Percentiles rank a stretch among this genome's conserved stretches.
Evolutionary conservation across 306 rosid species (phyloP).

Genomic region (Carpinus viminea): DNA sequence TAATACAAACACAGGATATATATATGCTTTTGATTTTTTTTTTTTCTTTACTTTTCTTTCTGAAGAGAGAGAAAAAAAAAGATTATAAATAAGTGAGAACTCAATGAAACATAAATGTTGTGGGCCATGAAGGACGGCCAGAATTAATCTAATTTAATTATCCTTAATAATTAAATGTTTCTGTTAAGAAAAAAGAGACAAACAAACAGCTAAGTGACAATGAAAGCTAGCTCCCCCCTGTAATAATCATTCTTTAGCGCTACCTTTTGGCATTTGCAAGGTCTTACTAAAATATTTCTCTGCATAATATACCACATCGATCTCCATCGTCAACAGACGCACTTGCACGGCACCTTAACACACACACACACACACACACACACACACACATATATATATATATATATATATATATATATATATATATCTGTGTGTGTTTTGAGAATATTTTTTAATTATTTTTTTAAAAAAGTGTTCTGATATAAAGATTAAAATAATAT

Average conservation of each 20-base stretch:
- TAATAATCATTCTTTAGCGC: background rate
- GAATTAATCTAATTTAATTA: background rate
- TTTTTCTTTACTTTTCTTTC: background rate
- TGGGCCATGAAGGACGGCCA: background rate
- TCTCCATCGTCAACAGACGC: too few species aligned
- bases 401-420: too few species aligned
- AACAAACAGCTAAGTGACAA: conserved; percentile 1
- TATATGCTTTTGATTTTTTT: background rate
- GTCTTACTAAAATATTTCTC: background rate
- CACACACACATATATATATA: too few species aligned
- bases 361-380: too few species aligned
- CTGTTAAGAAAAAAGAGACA: background rate
- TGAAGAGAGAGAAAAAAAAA: background rate
- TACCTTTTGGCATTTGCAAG: background rate
- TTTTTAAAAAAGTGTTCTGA: too few species aligned
- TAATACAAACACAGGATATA: background rate
- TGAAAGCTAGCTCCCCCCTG: background rate
- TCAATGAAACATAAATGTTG: background rate
- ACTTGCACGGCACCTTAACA: too few species aligned
- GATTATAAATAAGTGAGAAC: background rate
- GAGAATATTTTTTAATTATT: too few species aligned
- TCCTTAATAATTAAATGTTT: background rate
- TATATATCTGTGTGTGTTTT: too few species aligned
- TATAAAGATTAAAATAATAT: too few species aligned
- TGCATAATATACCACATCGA: too few species aligned